A percentile compares a stretch with the other conserved stretches of the same genome.
These are phyloP conservation scores for Candida tibetensis DNA, from an alignment of 805 yeast genomes.

Conservation along the genomic window DNA sequence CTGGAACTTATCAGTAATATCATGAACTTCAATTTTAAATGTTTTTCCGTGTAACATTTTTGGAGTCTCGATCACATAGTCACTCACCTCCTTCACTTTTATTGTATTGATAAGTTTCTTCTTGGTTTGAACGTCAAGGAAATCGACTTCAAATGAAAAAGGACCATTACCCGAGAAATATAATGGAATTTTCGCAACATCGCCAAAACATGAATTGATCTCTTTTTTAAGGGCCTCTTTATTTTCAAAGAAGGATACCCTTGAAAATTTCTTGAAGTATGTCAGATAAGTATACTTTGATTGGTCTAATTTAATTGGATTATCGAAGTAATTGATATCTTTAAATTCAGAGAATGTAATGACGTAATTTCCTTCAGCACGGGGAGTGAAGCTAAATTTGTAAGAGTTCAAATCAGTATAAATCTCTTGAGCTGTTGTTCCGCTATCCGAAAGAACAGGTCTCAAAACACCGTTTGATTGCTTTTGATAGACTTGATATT, in stretches of 20 bases:
- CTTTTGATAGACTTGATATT: slow-evolving; percentile 56
- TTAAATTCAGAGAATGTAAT: slow-evolving; percentile 64
- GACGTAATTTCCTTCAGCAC: slow-evolving; percentile 75
- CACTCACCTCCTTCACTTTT: slow-evolving; percentile 30
- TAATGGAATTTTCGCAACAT: slow-evolving; percentile 45
- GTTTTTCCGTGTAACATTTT: slow-evolving; percentile 64
- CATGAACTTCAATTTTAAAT: slow-evolving; percentile 60
- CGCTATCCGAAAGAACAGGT: slow-evolving; percentile 33
- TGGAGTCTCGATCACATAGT: slow-evolving; percentile 51
- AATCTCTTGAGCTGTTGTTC: slow-evolving; percentile 25
- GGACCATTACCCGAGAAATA: slow-evolving; percentile 78
- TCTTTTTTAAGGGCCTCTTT: slow-evolving; percentile 13
- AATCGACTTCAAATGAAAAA: slow-evolving; percentile 63
- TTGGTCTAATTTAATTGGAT: slow-evolving; percentile 30
- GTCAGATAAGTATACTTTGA: slow-evolving; percentile 58
- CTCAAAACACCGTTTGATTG: slow-evolving; percentile 27
- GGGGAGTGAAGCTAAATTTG: slow-evolving; percentile 67
- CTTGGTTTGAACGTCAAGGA: slow-evolving; percentile 45
- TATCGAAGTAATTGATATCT: slow-evolving; percentile 57
- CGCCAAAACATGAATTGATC: slow-evolving; percentile 30
- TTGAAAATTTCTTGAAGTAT: slow-evolving; percentile 68
- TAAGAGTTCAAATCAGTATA: slow-evolving; percentile 22
- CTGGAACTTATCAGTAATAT: slow-evolving; percentile 70
- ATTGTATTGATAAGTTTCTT: slow-evolving; percentile 22
- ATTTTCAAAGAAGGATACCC: slow-evolving; percentile 27